phyloP scores from a whole-genome alignment of 2,329 filamentous ascomycete species.

The Beauveria pseudobassiana region DNA sequence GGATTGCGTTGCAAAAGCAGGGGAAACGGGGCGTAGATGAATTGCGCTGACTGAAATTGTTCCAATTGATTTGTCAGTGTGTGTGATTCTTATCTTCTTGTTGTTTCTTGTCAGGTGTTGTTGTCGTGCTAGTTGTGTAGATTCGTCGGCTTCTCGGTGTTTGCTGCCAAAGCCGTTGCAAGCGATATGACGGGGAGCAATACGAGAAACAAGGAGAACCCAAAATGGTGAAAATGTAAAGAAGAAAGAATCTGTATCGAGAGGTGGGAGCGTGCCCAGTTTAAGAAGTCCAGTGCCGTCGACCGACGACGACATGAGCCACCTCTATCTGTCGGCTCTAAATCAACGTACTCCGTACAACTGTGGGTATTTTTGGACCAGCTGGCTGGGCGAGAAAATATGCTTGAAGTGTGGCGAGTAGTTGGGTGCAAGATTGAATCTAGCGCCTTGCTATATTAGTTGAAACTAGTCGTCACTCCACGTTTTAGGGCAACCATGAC shows the following conservation, averaged over 20 bases:
- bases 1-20: slow-evolving; percentile 2
- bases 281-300: neutral
- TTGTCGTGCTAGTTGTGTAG: neutral
- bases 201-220: neutral
- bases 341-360: neutral
- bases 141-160: neutral
- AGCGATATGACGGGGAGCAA: neutral
- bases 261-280: neutral
- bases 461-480: neutral
- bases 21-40: neutral
- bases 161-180: neutral
- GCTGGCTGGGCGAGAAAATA: neutral
- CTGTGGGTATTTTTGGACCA: slow-evolving; percentile 6
- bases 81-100: neutral
- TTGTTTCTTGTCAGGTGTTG: neutral
- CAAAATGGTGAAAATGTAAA: neutral
- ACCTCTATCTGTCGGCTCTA: neutral
- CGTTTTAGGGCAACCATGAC: neutral
- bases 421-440: neutral
- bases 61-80: neutral
- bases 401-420: neutral
- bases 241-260: neutral
- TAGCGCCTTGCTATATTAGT: neutral
- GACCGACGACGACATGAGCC: neutral
- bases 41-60: neutral